Conservation (phyloP, 2,329 filamentous ascomycete species). For the Paecilomyces sp. region DNA sequence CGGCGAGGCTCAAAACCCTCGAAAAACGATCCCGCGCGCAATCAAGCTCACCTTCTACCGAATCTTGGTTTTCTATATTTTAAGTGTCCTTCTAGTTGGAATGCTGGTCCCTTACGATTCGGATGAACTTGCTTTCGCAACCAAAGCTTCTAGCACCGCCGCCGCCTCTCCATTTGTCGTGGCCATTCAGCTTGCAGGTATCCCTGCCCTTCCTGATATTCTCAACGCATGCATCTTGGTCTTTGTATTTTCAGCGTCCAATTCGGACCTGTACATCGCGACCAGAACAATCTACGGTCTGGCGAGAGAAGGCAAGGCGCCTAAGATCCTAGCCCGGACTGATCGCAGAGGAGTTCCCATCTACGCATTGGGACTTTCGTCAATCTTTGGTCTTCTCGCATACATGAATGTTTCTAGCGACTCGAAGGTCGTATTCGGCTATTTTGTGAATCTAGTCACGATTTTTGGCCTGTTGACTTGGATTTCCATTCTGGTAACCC, state of each 20-base stretch:
- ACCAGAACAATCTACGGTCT: slow-evolving; percentile 66
- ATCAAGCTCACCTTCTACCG: slow-evolving; percentile 72
- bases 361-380: slow-evolving; percentile 52
- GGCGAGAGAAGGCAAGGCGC: slow-evolving; percentile 61
- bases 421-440: slow-evolving; percentile 50
- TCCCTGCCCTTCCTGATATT: slow-evolving; percentile 55
- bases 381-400: slow-evolving; percentile 57
- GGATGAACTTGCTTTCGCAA: slow-evolving; percentile 45
- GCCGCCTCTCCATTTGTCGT: slow-evolving; percentile 66
- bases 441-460: slow-evolving; percentile 58
- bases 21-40: slow-evolving; percentile 63
- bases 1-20: slow-evolving; percentile 68
- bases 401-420: slow-evolving; percentile 56
- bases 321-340: slow-evolving; percentile 60
- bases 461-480: slow-evolving; percentile 58
- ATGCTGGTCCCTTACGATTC: slow-evolving; percentile 68
- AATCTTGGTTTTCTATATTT: slow-evolving; percentile 68
- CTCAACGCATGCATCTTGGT: slow-evolving; percentile 65
- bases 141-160: slow-evolving; percentile 30
- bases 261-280: slow-evolving; percentile 69
- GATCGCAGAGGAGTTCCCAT: slow-evolving; percentile 63
- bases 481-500: slow-evolving; percentile 60
- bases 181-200: slow-evolving; percentile 56
- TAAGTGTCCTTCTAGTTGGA: slow-evolving; percentile 64
- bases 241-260: slow-evolving; percentile 68